A percentile compares a stretch with the other conserved stretches of the same genome.
phyloP scores from a whole-genome alignment of 345 rosid genomes.

The Hibiscus mutabilis region DNA sequence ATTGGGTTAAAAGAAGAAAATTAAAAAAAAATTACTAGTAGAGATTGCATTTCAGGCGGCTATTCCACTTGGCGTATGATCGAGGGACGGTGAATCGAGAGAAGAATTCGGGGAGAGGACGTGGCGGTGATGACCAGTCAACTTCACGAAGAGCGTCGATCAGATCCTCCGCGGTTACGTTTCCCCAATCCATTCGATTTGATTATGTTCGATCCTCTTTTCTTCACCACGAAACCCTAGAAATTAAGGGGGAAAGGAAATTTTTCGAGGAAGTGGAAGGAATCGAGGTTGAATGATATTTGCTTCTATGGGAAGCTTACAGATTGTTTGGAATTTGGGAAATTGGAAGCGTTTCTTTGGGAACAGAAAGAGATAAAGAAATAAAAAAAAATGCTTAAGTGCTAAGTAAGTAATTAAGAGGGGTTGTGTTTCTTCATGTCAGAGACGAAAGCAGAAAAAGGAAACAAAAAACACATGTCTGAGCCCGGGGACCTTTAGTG shows the following conservation, averaged over 20 bases:
- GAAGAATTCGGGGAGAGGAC: constrained; percentile 84
- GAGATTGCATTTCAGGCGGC: constrained; percentile 98
- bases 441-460: too few species aligned
- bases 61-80: constrained; percentile 81
- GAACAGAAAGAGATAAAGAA: background rate
- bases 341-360: background rate
- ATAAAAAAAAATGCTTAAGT: background rate
- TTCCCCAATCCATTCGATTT: constrained; percentile 90
- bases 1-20: background rate
- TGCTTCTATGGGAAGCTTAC: background rate
- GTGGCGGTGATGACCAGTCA: constrained; percentile 97
- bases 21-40: constrained; percentile 51
- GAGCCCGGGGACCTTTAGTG: constrained; percentile 64
- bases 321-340: background rate
- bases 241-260: background rate
- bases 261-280: background rate
- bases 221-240: constrained; percentile 16
- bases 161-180: constrained; percentile 86
- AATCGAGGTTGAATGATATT: background rate
- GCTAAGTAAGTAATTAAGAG: background rate
- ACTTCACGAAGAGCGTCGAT: constrained; percentile 97
- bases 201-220: background rate
- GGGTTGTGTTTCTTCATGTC: background rate
- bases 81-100: constrained; percentile 83
- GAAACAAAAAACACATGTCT: constrained; percentile 5